phyloP scores from a whole-genome alignment of 2,329 filamentous ascomycete genomes.

The Tolypocladium tropicale region DNA sequence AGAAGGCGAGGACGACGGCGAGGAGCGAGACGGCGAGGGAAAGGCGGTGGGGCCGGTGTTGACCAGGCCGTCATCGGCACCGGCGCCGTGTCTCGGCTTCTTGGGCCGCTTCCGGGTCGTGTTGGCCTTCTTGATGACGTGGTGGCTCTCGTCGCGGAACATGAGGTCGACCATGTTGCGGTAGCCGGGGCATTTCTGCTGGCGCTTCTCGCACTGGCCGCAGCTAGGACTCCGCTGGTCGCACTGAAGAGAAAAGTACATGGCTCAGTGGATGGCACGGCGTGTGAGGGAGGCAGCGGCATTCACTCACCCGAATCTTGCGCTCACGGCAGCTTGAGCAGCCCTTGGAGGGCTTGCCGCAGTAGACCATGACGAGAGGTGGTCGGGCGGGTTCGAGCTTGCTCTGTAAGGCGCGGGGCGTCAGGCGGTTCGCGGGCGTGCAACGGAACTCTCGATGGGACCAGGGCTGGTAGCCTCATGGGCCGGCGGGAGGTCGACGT shows the following conservation, averaged over 20 bases:
- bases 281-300: conserved; percentile 1
- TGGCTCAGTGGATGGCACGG: background rate
- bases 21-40: conserved; percentile 1
- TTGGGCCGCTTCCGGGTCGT: conserved; percentile 15
- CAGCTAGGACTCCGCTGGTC: conserved; percentile 41
- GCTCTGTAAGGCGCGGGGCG: background rate
- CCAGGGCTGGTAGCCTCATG: background rate
- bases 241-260: conserved; percentile 28
- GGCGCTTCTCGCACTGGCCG: conserved; percentile 43
- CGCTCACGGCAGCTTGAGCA: conserved; percentile 45
- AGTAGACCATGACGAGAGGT: conserved; percentile 38
- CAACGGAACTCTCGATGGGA: background rate
- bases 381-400: no score
- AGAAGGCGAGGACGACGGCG: background rate
- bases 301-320: conserved; percentile 41
- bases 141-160: conserved; percentile 46
- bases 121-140: conserved; percentile 42
- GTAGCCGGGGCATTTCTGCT: conserved; percentile 43
- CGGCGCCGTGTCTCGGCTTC: conserved; percentile 10
- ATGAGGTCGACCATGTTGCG: conserved; percentile 45
- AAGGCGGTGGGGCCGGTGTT: background rate
- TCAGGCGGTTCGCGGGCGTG: background rate
- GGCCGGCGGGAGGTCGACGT: no score
- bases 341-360: conserved; percentile 46
- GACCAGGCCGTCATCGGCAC: background rate